Evolutionary conservation across 2,329 filamentous ascomycete genomes (phyloP), one percentile per base, ranked within the genome.

Genomic region (Aspergillus proliferans): DNA sequence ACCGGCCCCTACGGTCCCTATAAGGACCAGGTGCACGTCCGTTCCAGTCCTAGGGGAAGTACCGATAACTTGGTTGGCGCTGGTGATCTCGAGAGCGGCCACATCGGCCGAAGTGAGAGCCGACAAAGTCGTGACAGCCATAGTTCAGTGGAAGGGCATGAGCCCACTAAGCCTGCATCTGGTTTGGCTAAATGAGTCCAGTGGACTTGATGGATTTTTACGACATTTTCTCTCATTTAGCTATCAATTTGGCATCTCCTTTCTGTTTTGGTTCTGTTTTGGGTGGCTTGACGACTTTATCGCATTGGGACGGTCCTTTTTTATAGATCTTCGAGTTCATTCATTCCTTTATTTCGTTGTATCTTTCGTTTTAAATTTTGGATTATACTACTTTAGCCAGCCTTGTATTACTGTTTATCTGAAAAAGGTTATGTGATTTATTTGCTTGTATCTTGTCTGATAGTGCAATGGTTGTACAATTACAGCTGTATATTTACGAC

Each of bases 1-100:
- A 63, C 65, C 8, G 61, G 63, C 10, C 68, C 69, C 2, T 72
- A 71, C 48, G 69, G 71, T 48, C 61, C 70, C 15, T 73, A 69
- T 51, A 61, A 63, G n/a, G 67, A 71, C 44, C 57, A 62, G 19
- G 43, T 54, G 47, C 58, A 58, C 24, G 52, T 49, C 21, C 59
- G 55, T 36, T 45, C 51, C 30, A 55, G 52, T 39, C 58, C 57
- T n/a, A 60, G 53, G 14, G 61, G 58, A 30, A 71, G 67, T 48
- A 66, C 64, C 4, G 67, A 71, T 21, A 58, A 58, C 7, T 47
- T 72, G 47, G 63, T 71, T 4, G 53, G 56, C 12, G 52, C 58
- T n/a, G 60, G 63, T 40, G 44, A 54, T 22, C 53, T 47, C 12
- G 60, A 63, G 47, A 55, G 49, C 47, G 61, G 65, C 43, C 62